Evolutionary conservation across 768 basidiomycete species (phyloP).

Genomic region (Leccinum longicurvipes): DNA sequence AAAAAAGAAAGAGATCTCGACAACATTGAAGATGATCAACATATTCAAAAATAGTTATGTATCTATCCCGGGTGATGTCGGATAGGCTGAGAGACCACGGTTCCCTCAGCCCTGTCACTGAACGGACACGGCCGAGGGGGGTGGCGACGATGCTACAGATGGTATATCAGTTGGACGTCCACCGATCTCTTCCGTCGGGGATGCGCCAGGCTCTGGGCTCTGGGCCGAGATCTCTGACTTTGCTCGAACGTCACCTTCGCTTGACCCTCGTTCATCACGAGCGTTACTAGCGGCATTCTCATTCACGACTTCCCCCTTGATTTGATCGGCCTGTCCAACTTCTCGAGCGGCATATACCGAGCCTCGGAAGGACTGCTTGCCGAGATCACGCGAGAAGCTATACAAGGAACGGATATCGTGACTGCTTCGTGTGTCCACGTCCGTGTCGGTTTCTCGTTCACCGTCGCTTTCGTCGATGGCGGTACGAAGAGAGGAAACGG

Average conservation of each 20-base stretch:
- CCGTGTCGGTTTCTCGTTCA: constrained; percentile 33
- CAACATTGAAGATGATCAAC: constrained; percentile 33
- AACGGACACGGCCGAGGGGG: constrained; percentile 30
- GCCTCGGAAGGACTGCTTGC: constrained; percentile 23
- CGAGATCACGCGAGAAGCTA: constrained; percentile 32
- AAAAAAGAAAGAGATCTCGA: constrained; percentile 4
- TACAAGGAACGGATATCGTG: constrained; percentile 32
- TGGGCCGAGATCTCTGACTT: constrained; percentile 15
- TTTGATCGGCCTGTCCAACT: constrained; percentile 14
- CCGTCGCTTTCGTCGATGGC: constrained; percentile 35
- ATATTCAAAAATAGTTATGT: constrained; percentile 32
- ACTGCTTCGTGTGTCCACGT: constrained; percentile 24
- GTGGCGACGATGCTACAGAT: constrained; percentile 28
- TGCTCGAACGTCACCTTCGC: constrained; percentile 7
- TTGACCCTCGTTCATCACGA: constrained; percentile 9
- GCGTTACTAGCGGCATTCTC: constrained; percentile 10
- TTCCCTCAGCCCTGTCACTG: constrained; percentile 14
- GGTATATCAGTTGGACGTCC: constrained; percentile 23
- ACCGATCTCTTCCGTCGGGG: constrained; percentile 21
- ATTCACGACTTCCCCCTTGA: constrained; percentile 21
- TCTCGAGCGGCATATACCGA: constrained; percentile 27
- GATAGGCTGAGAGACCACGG: constrained; percentile 1
- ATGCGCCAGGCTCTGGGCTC: constrained; percentile 19
- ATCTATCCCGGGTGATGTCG: constrained; percentile 22
- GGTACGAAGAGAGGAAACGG: constrained; percentile 34